These are phyloP conservation scores for Boletus rubropictus DNA, from an alignment of 768 basidiomycete species.

Conservation along the genomic window DNA sequence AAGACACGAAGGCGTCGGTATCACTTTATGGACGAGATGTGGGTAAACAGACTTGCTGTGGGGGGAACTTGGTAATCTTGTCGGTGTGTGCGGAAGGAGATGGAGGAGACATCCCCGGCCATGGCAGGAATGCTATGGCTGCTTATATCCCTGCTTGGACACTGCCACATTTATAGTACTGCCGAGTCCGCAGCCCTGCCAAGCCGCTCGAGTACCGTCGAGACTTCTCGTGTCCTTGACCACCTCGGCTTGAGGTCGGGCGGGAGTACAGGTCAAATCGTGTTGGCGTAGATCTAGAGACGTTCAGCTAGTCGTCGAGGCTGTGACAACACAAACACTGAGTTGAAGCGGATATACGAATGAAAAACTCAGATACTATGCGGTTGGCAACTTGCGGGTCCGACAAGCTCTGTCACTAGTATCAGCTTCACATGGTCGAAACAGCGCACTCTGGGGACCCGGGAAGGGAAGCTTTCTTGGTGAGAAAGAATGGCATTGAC, in stretches of 20 bases:
- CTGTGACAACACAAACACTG: too few relatives aligned
- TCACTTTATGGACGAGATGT: not conserved
- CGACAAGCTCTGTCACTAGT: slow-evolving; percentile 1
- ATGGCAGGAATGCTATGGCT: too few relatives aligned
- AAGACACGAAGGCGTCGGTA: not conserved
- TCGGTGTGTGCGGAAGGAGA: not conserved
- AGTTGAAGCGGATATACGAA: not conserved
- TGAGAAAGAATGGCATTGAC: slow-evolving; percentile 32
- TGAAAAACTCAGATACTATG: not conserved
- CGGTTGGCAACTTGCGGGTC: slow-evolving; percentile 1
- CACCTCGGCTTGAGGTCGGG: not conserved
- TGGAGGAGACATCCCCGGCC: not conserved
- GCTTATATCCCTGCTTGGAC: not conserved
- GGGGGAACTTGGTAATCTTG: not conserved
- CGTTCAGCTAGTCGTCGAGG: too few relatives aligned
- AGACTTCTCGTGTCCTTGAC: too few relatives aligned
- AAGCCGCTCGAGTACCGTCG: too few relatives aligned
- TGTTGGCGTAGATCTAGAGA: not conserved
- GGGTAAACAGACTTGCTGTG: not conserved
- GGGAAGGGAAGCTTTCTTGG: slow-evolving; percentile 16
- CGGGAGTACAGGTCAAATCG: not conserved
- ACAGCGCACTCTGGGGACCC: slow-evolving; percentile 6
- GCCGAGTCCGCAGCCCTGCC: not conserved
- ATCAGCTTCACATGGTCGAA: slow-evolving; percentile 18
- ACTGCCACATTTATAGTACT: not conserved